Base-by-base conservation (phyloP, 805 yeast genomes). In the Tetrapisispora namnaoensis region DNA sequence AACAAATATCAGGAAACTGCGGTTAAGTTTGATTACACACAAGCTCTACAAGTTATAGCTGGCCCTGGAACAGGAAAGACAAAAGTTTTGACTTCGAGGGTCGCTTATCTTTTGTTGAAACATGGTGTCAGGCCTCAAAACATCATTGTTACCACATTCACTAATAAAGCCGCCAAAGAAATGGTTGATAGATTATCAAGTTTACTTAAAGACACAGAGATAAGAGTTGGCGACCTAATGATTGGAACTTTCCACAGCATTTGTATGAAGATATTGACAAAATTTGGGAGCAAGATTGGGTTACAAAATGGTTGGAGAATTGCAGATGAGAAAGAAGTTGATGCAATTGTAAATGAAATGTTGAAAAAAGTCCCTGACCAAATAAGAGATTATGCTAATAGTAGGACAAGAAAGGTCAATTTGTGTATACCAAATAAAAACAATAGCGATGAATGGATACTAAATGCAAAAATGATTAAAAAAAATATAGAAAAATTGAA, bases 161-260 rank as follows among this genome's bases (percentile, higher is more conserved):
- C 98, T 13, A 86, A 86, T 57, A 86, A 85, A 57, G 98, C 99
- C 0, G 95, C 97, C 1, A 76, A 72, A 46, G 98, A 91, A 66
- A 82, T 91, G 86, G 67, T 70, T 13, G 83, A 78, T 32, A 71
- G 98, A 39, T 65, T 91, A 18, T 45, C 58, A 7, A 65, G 58
- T 0, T 60, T 63, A 5, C 61, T 78, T 11, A 48, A 58, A 21
- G 62, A 65, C 2, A 53, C 66, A 2, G 57, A 53, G 2, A 59
- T 69, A 1, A 66, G 71, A 35, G 54, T 71, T 3, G 61, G 70
- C 1, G 71, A 72, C 43, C 63, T 91, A 20, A 66, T 82, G 49
- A 78, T 90, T 34, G 98, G 97, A 1, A 93, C 98, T 0, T 91
- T 91, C 63, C 99, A 91, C 63, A 79, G 95, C 44, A 74, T 91